Evolutionary conservation across 352 stramenopile species (phyloP).

Genomic region (Globisporangium echinulatum): DNA sequence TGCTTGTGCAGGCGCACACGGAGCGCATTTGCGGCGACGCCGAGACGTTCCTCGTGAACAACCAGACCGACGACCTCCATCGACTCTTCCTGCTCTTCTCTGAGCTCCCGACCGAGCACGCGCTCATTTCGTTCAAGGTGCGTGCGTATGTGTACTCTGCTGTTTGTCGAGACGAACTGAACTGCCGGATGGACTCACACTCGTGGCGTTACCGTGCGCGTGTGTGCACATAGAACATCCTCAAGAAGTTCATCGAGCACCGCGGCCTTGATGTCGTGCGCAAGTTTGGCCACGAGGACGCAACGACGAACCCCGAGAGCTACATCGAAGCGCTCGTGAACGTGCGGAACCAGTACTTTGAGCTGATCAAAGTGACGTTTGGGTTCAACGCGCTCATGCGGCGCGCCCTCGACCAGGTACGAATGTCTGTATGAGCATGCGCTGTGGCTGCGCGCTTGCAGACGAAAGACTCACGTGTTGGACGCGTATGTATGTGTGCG

Average conservation of each 20-base stretch:
- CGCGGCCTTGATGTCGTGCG: conserved; percentile 71
- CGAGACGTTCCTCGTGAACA: conserved; percentile 69
- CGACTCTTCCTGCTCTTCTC: conserved; percentile 80
- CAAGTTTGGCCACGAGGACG: conserved; percentile 75
- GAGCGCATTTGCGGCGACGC: conserved; percentile 79
- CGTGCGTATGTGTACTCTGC: neutral
- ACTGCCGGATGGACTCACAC: too few relatives aligned
- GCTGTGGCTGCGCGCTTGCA: too few relatives aligned
- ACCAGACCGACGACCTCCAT: conserved; percentile 72
- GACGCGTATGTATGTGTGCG: too few relatives aligned
- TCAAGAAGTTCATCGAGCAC: conserved; percentile 83
- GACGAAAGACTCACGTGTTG: too few relatives aligned
- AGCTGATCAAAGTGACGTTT: conserved; percentile 83
- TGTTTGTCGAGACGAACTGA: too few relatives aligned
- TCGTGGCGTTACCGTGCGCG: too few relatives aligned
- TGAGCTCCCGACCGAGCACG: conserved; percentile 71
- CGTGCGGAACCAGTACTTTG: conserved; percentile 79
- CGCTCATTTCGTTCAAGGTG: conserved; percentile 79
- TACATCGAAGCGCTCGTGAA: conserved; percentile 83
- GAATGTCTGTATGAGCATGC: neutral
- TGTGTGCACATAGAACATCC: conserved; percentile 55
- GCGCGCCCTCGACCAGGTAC: conserved; percentile 74
- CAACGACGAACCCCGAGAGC: conserved; percentile 71
- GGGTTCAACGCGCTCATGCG: conserved; percentile 78
- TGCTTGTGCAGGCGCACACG: conserved; percentile 73